Evolutionary conservation across 2,329 filamentous ascomycete genomes (phyloP), one percentile per base, ranked within the genome.

Genomic region (Cercospora sp.): DNA sequence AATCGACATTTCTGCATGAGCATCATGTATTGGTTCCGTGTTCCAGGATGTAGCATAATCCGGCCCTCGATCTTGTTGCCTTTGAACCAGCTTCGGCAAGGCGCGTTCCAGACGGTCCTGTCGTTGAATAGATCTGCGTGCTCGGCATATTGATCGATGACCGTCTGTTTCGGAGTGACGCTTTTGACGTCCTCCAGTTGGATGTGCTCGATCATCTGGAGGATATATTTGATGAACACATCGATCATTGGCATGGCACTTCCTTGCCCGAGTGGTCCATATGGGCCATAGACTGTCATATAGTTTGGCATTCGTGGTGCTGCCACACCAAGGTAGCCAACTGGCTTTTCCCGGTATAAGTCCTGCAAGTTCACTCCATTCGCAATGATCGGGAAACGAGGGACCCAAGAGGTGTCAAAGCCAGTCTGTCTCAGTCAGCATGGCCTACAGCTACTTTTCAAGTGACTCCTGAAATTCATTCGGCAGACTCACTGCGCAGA

Each of bases 61-160:
- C 71, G 60, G 16, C 69, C 69, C 20, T 70, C 63, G 3, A 74
- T 67, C 1, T 70, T 66, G 61, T 74, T 71, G 13, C 69, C 69
- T 36, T 75, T 76, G 67, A 75, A 76, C 57, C 57, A 60, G 36
- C 57, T 60, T 28, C 57, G 30, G 20, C 57, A 60, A 13, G 30
- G 30, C 26, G 53, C 68, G 2, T 64, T 71, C 69, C 71, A 73
- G 12, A 68, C 70, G 33, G 72, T 53, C 13, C 73, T 76, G 65
- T 79, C 73, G 79, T 85, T 82, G 74, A 82, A 84, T 9, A 74
- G 69, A 65, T 84, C 81, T 51, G 81, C 81, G 51, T 74, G 73
- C 13, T 67, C 61, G 9, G 68, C 65, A 42, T 73, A 73, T 26
- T 72, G 72, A 42, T 74, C 72, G 1, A 74, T 72, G 10, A 71